phyloP scores from a whole-genome alignment of 176 grass and related monocot species.

The Triticum turgidum region DNA sequence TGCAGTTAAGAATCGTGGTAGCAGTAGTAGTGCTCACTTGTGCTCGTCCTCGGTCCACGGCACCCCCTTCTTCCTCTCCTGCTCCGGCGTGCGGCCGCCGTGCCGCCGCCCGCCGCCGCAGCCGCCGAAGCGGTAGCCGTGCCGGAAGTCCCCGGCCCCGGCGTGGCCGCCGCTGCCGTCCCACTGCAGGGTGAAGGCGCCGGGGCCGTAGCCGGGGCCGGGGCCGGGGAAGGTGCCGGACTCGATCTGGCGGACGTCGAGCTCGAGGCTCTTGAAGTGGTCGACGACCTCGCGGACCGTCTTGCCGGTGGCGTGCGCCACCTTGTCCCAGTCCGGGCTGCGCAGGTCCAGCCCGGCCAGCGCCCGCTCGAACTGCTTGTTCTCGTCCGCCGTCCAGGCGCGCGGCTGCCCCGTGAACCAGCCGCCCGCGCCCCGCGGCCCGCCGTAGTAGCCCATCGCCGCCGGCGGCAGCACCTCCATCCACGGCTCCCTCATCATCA shows the following conservation, averaged over 20 bases:
- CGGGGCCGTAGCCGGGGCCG: constrained; percentile 5
- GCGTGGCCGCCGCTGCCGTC: constrained; percentile 24
- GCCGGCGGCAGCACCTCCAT: constrained; percentile 68
- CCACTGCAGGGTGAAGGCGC: constrained; percentile 67
- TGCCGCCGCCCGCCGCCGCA: constrained; percentile 49
- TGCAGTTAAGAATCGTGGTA: too few relatives aligned
- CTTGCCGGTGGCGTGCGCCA: constrained; percentile 70
- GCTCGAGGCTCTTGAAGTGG: constrained; percentile 67
- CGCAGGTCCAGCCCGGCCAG: constrained; percentile 56
- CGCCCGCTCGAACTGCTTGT: constrained; percentile 86
- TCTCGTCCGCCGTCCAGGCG: constrained; percentile 71
- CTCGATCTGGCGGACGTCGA: constrained; percentile 79
- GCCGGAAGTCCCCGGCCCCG: constrained; percentile 39
- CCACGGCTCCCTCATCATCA: constrained; percentile 61
- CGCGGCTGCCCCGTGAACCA: constrained; percentile 33
- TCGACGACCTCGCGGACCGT: constrained; percentile 52
- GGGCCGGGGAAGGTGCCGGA: constrained; percentile 46
- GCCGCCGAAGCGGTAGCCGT: constrained; percentile 32
- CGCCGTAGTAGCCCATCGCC: constrained; percentile 40
- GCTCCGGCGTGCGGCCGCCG: constrained; percentile 52
- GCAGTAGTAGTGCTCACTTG: constrained; percentile 40
- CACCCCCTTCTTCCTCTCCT: constrained; percentile 95
- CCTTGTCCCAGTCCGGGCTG: constrained; percentile 62
- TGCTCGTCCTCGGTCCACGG: constrained; percentile 98
- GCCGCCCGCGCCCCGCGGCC: neutral